A percentile compares a stretch with the other conserved stretches of the same genome.
Evolutionary conservation across 2,329 filamentous ascomycete species (phyloP).

Genomic region (Thelonectria olida): DNA sequence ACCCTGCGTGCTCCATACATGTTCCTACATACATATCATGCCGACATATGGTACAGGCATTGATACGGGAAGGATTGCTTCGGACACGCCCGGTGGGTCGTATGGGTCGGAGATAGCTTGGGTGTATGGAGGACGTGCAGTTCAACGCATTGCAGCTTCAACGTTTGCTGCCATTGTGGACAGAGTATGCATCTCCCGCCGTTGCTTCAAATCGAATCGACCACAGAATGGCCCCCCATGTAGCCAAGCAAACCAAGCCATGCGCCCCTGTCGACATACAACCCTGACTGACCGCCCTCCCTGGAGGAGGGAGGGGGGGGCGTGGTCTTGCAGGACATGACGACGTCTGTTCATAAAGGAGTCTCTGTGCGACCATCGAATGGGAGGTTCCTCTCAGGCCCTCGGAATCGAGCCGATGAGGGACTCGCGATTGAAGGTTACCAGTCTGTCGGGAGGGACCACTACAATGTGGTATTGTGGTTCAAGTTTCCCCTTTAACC

Average conservation of each 20-base stretch:
- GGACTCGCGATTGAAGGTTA: conserved; percentile 28
- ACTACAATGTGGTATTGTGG: neutral
- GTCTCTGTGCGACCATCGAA: conserved; percentile 17
- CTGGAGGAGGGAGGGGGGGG: neutral
- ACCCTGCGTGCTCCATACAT: neutral
- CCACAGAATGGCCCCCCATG: neutral
- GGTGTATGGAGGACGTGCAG: neutral
- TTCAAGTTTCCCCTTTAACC: neutral
- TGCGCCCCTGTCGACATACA: conserved; percentile 14
- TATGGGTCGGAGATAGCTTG: too few species aligned
- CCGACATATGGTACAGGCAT: neutral
- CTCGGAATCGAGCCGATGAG: conserved; percentile 28
- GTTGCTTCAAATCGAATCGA: conserved; percentile 9
- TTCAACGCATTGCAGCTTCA: too few species aligned
- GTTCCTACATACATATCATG: neutral
- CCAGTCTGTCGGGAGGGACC: conserved; percentile 38
- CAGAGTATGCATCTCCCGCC: neutral
- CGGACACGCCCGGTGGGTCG: conserved; percentile 11
- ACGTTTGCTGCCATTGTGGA: neutral
- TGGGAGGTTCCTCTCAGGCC: conserved; percentile 11
- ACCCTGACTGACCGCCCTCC: conserved; percentile 16
- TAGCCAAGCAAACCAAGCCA: conserved; percentile 1
- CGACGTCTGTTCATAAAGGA: neutral
- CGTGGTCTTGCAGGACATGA: conserved; percentile 5
- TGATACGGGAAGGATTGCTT: conserved; percentile 1